Conservation (phyloP, 192 early-diverging fungal species). For the Podochytrium sp. region DNA sequence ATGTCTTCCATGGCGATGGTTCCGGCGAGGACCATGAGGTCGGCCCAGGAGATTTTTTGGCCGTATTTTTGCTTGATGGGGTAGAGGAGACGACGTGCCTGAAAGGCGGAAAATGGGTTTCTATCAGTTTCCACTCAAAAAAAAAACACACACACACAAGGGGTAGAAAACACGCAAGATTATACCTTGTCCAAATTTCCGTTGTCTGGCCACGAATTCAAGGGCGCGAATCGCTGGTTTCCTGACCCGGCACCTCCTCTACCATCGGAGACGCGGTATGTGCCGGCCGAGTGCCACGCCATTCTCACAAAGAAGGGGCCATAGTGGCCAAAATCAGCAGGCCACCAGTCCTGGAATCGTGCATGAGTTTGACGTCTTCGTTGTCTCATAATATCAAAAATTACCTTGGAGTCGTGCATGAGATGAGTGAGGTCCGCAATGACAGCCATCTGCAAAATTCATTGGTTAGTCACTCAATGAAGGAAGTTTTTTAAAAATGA, state of each 20-base stretch:
- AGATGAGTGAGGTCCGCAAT: slow-evolving; percentile 13
- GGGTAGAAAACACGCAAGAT: slow-evolving; percentile 24
- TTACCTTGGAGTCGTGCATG: slow-evolving; percentile 2
- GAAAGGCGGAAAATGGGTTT: background rate
- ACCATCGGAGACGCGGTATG: slow-evolving; percentile 42
- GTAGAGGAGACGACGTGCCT: slow-evolving; percentile 52
- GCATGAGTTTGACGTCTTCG: too few relatives aligned
- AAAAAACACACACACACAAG: background rate
- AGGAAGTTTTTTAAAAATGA: background rate
- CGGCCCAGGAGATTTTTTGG: slow-evolving; percentile 74
- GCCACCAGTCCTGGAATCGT: slow-evolving; percentile 23
- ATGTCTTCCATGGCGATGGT: slow-evolving; percentile 30
- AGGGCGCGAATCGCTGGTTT: slow-evolving; percentile 36
- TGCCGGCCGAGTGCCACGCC: slow-evolving; percentile 71
- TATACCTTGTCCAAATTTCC: slow-evolving; percentile 74
- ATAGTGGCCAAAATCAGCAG: slow-evolving; percentile 60
- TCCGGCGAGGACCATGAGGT: slow-evolving; percentile 48
- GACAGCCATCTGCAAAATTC: background rate
- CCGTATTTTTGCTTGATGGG: slow-evolving; percentile 80
- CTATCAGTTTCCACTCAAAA: background rate
- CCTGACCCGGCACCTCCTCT: slow-evolving; percentile 40
- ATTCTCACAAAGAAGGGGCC: slow-evolving; percentile 64
- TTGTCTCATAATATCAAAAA: too few relatives aligned
- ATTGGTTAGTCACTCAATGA: too few relatives aligned
- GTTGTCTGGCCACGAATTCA: slow-evolving; percentile 71